These are phyloP conservation scores for Yueomyces sp. DNA, from an alignment of 805 yeast species.

Conservation along the genomic window DNA sequence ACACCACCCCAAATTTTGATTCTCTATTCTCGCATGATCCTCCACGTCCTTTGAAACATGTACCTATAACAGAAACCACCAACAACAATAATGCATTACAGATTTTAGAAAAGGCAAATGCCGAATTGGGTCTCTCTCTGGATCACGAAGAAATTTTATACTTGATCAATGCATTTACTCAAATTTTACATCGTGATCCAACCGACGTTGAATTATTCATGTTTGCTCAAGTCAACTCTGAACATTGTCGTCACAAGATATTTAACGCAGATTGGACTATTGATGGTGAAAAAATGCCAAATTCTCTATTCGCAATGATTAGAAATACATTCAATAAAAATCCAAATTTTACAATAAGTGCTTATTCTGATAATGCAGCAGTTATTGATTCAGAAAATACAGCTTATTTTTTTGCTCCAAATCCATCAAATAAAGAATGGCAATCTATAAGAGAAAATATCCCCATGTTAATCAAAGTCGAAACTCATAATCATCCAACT, in stretches of 20 bases:
- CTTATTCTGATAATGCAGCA: constrained; percentile 97
- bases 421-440: constrained; percentile 61
- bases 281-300: constrained; percentile 62
- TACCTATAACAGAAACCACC: constrained; percentile 40
- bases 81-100: constrained; percentile 24
- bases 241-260: constrained; percentile 98
- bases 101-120: constrained; percentile 64
- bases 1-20: constrained; percentile 45
- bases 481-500: constrained; percentile 98
- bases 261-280: constrained; percentile 98
- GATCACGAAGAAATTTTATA: constrained; percentile 90
- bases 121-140: constrained; percentile 80
- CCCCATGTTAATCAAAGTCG: constrained; percentile 87
- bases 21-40: constrained; percentile 66
- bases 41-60: constrained; percentile 73
- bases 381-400: constrained; percentile 48
- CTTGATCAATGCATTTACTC: constrained; percentile 67
- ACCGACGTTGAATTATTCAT: constrained; percentile 96
- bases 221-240: constrained; percentile 99
- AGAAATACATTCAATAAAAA: constrained; percentile 77
- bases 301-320: constrained; percentile 84
- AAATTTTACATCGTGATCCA: constrained; percentile 71
- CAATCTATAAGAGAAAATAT: constrained; percentile 59
- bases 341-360: constrained; percentile 77
- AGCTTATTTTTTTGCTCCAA: constrained; percentile 71